Percentiles rank a stretch among this genome's conserved stretches.
phyloP scores from a whole-genome alignment of 495 filamentous ascomycete species.

The Achaetomiella virescens region DNA sequence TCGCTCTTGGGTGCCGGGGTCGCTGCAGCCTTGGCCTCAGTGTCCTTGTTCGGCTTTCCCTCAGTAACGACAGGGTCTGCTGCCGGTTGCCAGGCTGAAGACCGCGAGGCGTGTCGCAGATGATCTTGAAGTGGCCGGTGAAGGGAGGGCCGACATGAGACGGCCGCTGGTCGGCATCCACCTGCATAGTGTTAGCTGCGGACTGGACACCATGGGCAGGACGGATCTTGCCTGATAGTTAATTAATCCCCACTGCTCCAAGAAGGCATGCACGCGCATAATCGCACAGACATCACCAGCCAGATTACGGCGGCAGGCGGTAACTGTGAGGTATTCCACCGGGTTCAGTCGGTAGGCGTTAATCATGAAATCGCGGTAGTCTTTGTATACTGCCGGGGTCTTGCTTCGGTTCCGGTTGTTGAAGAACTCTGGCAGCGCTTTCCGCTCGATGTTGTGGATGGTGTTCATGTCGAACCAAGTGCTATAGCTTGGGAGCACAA shows the following conservation, averaged over 20 bases:
- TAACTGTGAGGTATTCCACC: slow-evolving; percentile 92
- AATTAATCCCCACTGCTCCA: slow-evolving; percentile 99
- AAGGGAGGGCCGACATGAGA: slow-evolving; percentile 95
- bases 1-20: slow-evolving; percentile 69
- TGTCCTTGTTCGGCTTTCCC: slow-evolving; percentile 68
- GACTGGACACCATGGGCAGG: neutral
- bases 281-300: slow-evolving; percentile 98
- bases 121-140: slow-evolving; percentile 92
- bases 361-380: slow-evolving; percentile 99
- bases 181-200: slow-evolving; percentile 48
- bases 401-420: slow-evolving; percentile 97
- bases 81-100: slow-evolving; percentile 92
- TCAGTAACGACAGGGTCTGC: slow-evolving; percentile 59
- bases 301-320: slow-evolving; percentile 91
- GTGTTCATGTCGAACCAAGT: slow-evolving; percentile 98
- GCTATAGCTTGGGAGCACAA: slow-evolving; percentile 93
- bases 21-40: slow-evolving; percentile 60
- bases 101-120: slow-evolving; percentile 89
- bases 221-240: slow-evolving; percentile 83
- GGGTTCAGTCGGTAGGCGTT: slow-evolving; percentile 96
- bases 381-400: slow-evolving; percentile 94
- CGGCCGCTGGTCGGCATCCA: slow-evolving; percentile 89
- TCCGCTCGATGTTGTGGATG: slow-evolving; percentile 81
- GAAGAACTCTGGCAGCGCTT: slow-evolving; percentile 93
- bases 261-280: slow-evolving; percentile 95